A percentile compares a stretch with the other conserved stretches of the same genome.
These are phyloP conservation scores for Zea mays DNA, from an alignment of 176 grass and related monocot genomes.

Conservation along the genomic window DNA sequence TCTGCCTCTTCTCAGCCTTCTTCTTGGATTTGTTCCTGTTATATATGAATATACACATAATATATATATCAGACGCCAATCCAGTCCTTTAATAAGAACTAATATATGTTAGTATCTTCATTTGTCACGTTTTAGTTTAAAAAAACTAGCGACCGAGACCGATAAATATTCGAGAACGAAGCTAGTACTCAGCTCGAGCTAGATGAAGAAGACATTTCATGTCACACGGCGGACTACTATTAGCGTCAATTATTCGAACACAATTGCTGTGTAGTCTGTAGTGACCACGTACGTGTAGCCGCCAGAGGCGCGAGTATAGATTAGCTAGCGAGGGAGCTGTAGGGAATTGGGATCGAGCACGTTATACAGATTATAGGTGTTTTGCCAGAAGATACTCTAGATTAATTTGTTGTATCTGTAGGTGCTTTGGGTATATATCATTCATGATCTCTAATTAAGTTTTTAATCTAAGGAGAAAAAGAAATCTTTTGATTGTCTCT, in stretches of 20 bases:
- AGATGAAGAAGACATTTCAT: slow-evolving; percentile 40
- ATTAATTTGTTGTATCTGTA: slow-evolving; percentile 7
- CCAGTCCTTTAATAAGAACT: not conserved
- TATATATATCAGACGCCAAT: not conserved
- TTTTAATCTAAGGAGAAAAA: not conserved
- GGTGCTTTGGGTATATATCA: slow-evolving; percentile 12
- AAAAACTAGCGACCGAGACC: too few relatives aligned
- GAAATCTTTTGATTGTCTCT: slow-evolving; percentile 13
- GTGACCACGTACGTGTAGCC: not conserved
- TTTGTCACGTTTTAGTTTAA: too few relatives aligned
- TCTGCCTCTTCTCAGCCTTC: slow-evolving; percentile 79
- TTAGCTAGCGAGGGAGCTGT: slow-evolving; percentile 9
- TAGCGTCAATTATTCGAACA: slow-evolving; percentile 21
- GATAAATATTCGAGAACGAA: too few relatives aligned
- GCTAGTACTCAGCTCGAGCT: slow-evolving; percentile 10
- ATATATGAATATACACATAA: not conserved
- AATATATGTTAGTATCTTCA: too few relatives aligned
- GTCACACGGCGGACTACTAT: not conserved
- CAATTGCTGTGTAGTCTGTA: slow-evolving; percentile 16
- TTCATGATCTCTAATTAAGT: not conserved
- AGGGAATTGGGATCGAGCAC: not conserved
- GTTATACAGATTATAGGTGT: slow-evolving; percentile 6
- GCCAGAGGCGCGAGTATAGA: not conserved
- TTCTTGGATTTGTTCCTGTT: slow-evolving; percentile 67
- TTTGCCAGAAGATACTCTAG: slow-evolving; percentile 19